Evolutionary conservation across 1,139 yeast species (phyloP), one percentile per base, ranked within the genome.

Genomic region (Groenewaldozyma sp.): DNA sequence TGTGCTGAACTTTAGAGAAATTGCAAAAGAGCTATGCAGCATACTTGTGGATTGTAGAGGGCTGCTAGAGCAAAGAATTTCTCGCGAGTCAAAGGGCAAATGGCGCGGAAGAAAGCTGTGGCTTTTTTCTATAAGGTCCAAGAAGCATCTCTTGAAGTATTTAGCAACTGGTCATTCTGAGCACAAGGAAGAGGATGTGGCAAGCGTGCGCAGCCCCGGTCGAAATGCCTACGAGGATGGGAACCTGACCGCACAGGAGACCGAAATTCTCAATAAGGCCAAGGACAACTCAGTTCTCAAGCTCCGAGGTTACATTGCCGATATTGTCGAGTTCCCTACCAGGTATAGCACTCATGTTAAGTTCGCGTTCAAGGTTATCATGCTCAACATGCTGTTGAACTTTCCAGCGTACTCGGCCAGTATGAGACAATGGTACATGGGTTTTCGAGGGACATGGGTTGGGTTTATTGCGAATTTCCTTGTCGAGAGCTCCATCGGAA

Each of bases 391-490:
- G 63, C 46, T 69, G 1, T 64, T 70, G 1, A 64, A 73, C 0
- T 70, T 70, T 44, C 76, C 76, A 0, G 71, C 69, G 63, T 71
- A 67, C 47, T 56, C 66, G 13, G 70, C 72, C 0, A 60, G 61
- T 31, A 50, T 67, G 36, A 58, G 74, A 38, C 51, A 55, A 11
- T 71, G 76, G 76, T 71, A 68, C 44, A 55, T 54, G 7, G 59
- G 63, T 24, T 59, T 66, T 24, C 60, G 70, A 42, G 76, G 76
- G 34, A 56, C 70, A 1, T 71, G 76, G 76, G 64, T 70, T 9
- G 76, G 75, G 20, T 71, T 71, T 56, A 72, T 70, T 5, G 71
- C 74, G 41, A 67, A 68, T 35, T 50, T 71, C 35, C 70, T 70
- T 16, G 44, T 70, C 18, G 76, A 71, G 44, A 70, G 73, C 1